These are phyloP conservation scores for Aspergillus sp. DNA, from an alignment of 2,329 filamentous ascomycete genomes.

Conservation along the genomic window DNA sequence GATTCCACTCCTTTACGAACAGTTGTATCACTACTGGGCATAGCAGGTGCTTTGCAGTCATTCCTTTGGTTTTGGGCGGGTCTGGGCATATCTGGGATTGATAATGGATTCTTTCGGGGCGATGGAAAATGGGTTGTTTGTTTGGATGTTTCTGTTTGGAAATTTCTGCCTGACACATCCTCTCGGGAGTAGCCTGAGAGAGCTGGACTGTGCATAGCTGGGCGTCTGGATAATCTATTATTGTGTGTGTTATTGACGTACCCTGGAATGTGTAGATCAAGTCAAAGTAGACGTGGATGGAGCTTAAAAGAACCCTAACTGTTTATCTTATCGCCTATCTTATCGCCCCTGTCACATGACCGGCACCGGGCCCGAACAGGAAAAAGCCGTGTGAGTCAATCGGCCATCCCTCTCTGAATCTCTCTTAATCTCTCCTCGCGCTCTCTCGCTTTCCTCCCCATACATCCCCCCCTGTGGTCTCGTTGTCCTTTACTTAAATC, in stretches of 20 bases:
- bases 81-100: slow-evolving; percentile 20
- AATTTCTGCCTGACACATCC: not conserved
- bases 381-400: slow-evolving; percentile 15
- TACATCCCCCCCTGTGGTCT: not conserved
- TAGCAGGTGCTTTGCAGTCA: slow-evolving; percentile 37
- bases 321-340: too few species aligned
- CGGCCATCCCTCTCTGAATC: not conserved
- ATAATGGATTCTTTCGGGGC: slow-evolving; percentile 13
- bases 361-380: not conserved
- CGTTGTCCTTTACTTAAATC: not conserved
- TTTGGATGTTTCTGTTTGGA: not conserved
- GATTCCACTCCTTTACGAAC: slow-evolving; percentile 33
- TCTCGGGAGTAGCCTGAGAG: too few species aligned
- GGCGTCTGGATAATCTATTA: too few species aligned
- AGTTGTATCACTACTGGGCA: slow-evolving; percentile 37
- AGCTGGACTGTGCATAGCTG: too few species aligned
- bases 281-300: not conserved
- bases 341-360: slow-evolving; percentile 17
- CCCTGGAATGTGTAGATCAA: not conserved
- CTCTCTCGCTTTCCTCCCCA: not conserved
- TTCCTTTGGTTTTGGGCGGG: slow-evolving; percentile 35
- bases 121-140: slow-evolving; percentile 13
- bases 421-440: not conserved
- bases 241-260: too few species aligned
- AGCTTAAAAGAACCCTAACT: too few species aligned